Evolutionary conservation across 352 stramenopile species (phyloP), one percentile per base, ranked within the genome.

Genomic region (Globisporangium abappressorium): DNA sequence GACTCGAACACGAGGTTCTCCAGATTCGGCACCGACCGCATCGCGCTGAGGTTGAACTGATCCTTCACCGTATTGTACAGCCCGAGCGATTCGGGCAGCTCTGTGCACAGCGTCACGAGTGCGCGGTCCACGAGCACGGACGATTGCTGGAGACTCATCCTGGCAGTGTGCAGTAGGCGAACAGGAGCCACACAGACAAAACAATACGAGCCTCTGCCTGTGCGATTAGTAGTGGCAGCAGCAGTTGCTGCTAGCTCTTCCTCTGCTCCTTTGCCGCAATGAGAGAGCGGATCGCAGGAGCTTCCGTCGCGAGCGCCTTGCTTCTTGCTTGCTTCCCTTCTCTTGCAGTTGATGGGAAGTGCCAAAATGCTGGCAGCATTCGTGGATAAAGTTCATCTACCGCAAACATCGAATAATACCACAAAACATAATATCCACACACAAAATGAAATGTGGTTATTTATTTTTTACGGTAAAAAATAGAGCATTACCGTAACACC

Each of bases 1-100:
- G 85, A 90, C 43, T 88, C 74, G 28, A 81, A 72, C 28, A 60
- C 53, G 38, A 94, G 57, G 14, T 80, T 30, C 62, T 91, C 84
- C 38, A 91, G 72, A 57, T 91, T 69, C 28, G 82, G 75, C 47
- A 92, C 70, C 3, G 69, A 34, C 22, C 84, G 85, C 53, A 94
- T 66, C 24, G 85, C 82, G 12, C 65, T 74, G 22, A 94, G 68
- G 54, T 75, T 85, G 34, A 91, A 70, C 64, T 92, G 77, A 70
- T 94, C 84, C 56, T 86, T 87, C 15, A 72, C 76, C 2, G 84
- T 94, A 62, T 94, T 87, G 70, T 91, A 91, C 0, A 94, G 79
- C 15, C 81, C 84, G 22, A 94, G 69, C 12, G 82, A 90, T 76
- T 94, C 86, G n/a, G 86, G 86, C 60, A 94, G 76, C 64, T 92